Conservation (phyloP, 495 filamentous ascomycete species). For the Neurospora sp. region DNA sequence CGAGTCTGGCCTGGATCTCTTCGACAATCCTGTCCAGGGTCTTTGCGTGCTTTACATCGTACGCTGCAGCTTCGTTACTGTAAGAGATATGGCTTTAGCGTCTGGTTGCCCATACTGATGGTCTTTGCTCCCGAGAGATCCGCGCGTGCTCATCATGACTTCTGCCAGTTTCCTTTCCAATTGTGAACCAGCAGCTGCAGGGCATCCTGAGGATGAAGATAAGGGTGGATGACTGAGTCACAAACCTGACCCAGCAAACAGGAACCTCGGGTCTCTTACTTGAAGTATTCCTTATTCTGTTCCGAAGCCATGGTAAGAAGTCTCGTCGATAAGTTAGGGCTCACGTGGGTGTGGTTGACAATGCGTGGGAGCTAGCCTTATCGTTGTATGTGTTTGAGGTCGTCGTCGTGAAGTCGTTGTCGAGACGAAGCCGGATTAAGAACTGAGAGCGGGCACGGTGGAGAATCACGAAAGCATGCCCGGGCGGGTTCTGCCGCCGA, state of each 20-base stretch:
- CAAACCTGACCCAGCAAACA: neutral
- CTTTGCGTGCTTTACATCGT: constrained; percentile 32
- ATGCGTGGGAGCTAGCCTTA: neutral
- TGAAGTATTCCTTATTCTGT: constrained; percentile 35
- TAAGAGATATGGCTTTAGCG: neutral
- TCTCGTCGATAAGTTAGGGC: neutral
- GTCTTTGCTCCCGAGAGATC: neutral
- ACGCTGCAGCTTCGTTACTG: constrained; percentile 30
- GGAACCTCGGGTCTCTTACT: constrained; percentile 21
- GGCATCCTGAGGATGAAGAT: neutral
- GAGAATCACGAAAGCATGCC: neutral
- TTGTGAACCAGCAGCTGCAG: neutral
- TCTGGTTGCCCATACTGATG: neutral
- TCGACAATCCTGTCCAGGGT: constrained; percentile 29
- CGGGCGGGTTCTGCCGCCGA: neutral
- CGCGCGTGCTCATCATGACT: neutral
- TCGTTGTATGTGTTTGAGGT: neutral
- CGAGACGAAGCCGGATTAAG: too few species aligned
- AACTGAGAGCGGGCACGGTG: too few species aligned
- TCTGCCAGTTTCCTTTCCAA: neutral
- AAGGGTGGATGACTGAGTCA: neutral
- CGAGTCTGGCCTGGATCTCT: constrained; percentile 40
- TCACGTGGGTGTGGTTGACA: neutral
- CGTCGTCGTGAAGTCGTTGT: neutral
- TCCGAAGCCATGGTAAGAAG: constrained; percentile 11